Evolutionary conservation across 176 grass and related monocot species (phyloP).

Genomic region (Phyllostachys edulis): DNA sequence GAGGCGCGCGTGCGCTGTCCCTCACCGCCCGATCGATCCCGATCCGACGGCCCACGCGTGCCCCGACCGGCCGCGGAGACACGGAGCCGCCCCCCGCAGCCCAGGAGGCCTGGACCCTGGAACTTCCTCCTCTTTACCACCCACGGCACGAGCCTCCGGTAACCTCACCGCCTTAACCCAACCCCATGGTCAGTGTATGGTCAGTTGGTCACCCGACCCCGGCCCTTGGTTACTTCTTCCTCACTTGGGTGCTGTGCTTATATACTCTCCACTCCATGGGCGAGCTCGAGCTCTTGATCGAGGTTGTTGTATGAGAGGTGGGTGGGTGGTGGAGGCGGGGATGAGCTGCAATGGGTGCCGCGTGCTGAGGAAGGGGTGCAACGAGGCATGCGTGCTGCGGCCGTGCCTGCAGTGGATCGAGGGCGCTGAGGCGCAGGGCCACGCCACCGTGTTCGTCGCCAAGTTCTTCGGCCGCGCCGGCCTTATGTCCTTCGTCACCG

Average conservation of each 20-base stretch:
- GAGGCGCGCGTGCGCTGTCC: constrained; percentile 3
- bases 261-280: constrained; percentile 28
- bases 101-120: constrained; percentile 43
- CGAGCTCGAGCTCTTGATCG: background rate
- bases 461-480: constrained; percentile 99
- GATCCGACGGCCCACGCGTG: constrained; percentile 25
- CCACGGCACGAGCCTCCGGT: background rate
- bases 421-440: constrained; percentile 68
- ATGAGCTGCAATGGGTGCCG: constrained; percentile 99
- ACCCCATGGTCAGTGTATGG: constrained; percentile 14
- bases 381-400: constrained; percentile 80
- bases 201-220: constrained; percentile 23
- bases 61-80: constrained; percentile 85
- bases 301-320: constrained; percentile 29
- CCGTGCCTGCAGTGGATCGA: constrained; percentile 94
- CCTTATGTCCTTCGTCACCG: constrained; percentile 88
- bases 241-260: background rate
- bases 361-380: constrained; percentile 95
- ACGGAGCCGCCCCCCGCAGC: constrained; percentile 86
- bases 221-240: background rate
- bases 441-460: constrained; percentile 96
- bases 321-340: background rate
- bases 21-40: constrained; percentile 10
- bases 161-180: constrained; percentile 18
- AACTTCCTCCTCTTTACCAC: constrained; percentile 10